Evolutionary conservation across 352 stramenopile species (phyloP).

Genomic region (Pythium sukuiense): DNA sequence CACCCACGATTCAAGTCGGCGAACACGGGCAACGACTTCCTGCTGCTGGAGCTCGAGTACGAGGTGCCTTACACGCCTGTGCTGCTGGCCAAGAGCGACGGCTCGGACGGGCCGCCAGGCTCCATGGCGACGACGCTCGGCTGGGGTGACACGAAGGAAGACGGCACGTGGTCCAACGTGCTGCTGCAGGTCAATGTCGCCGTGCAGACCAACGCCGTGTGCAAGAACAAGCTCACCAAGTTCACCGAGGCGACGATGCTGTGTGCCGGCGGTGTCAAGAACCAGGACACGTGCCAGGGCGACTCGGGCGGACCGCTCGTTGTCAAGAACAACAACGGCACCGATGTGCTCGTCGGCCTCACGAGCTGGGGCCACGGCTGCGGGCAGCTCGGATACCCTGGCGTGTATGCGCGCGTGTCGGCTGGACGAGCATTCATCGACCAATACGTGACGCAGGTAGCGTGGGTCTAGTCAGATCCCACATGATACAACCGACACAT

Average conservation of each 20-base stretch:
- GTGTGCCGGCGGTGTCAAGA: slow-evolving; percentile 36
- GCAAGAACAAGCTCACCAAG: slow-evolving; percentile 19
- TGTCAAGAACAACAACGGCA: slow-evolving; percentile 23
- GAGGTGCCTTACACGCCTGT: slow-evolving; percentile 19
- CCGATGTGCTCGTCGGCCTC: slow-evolving; percentile 33
- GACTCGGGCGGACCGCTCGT: slow-evolving; percentile 46
- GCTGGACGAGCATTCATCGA: slow-evolving; percentile 24
- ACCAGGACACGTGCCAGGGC: slow-evolving; percentile 34
- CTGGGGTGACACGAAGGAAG: slow-evolving; percentile 23
- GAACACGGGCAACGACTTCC: slow-evolving; percentile 24
- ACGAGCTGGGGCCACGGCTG: slow-evolving; percentile 46
- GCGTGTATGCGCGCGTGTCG: slow-evolving; percentile 45
- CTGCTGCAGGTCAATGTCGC: slow-evolving; percentile 29
- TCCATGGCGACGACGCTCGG: slow-evolving; percentile 24
- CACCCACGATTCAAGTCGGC: slow-evolving; percentile 22
- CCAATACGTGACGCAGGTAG: slow-evolving; percentile 20
- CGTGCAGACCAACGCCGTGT: slow-evolving; percentile 31
- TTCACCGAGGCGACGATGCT: slow-evolving; percentile 35
- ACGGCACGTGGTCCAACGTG: slow-evolving; percentile 19
- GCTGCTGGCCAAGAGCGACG: slow-evolving; percentile 14
- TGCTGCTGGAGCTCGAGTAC: slow-evolving; percentile 25
- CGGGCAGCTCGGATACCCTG: slow-evolving; percentile 31
- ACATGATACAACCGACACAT: background rate
- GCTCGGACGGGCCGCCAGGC: slow-evolving; percentile 11
- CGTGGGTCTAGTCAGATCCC: slow-evolving; percentile 1